Evolutionary conservation across 2,329 filamentous ascomycete species (phyloP).

Genomic region (Cercospora sp.): DNA sequence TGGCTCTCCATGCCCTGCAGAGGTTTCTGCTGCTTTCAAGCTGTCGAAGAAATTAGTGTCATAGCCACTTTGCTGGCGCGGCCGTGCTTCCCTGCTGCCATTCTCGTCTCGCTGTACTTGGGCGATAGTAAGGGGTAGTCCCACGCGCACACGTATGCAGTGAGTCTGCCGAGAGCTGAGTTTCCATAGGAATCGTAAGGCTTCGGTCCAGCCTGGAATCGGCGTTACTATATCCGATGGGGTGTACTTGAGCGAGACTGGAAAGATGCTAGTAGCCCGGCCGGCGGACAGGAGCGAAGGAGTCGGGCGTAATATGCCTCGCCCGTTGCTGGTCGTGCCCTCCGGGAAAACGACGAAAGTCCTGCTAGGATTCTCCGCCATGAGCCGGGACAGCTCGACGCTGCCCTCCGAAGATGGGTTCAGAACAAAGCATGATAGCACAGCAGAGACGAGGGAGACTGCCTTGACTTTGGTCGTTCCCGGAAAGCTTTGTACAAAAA

Average conservation of each 20-base stretch:
- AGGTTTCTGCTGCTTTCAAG: constrained; percentile 37
- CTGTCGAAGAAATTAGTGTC: constrained; percentile 51
- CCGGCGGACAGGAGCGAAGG: constrained; percentile 71
- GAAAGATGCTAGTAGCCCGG: constrained; percentile 74
- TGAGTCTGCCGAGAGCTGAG: constrained; percentile 82
- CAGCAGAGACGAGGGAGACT: constrained; percentile 73
- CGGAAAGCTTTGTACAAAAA: constrained; percentile 87
- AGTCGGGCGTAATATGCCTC: constrained; percentile 81
- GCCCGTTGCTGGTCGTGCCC: constrained; percentile 90
- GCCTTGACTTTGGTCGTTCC: constrained; percentile 64
- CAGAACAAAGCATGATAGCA: constrained; percentile 56
- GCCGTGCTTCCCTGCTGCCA: constrained; percentile 28
- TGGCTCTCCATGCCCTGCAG: constrained; percentile 27
- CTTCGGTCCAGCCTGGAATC: constrained; percentile 64
- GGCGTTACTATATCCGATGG: constrained; percentile 89
- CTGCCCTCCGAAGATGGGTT: constrained; percentile 29
- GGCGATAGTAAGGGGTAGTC: constrained; percentile 62
- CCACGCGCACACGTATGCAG: constrained; percentile 86
- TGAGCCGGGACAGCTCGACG: constrained; percentile 49
- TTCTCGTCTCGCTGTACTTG: constrained; percentile 32
- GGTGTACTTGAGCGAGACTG: constrained; percentile 84
- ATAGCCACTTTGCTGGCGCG: constrained; percentile 38
- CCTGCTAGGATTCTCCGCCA: constrained; percentile 68
- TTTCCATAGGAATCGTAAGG: constrained; percentile 76
- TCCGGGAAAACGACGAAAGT: constrained; percentile 89